Conservation (phyloP, 2,329 filamentous ascomycete genomes). For the Chaetomium sp. region DNA sequence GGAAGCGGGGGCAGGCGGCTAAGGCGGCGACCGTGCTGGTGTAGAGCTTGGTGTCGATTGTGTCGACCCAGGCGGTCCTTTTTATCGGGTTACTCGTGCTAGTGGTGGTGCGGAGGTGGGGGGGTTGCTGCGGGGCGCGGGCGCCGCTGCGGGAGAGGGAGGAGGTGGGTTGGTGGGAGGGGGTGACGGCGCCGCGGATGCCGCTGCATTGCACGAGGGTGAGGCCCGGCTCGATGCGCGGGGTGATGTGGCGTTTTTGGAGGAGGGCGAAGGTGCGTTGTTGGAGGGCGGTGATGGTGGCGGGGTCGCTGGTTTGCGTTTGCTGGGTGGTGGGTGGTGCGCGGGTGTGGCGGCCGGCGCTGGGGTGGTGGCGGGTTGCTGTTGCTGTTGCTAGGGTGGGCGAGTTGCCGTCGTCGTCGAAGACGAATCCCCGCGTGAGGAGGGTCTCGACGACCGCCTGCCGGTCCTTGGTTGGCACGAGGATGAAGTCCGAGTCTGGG, state of each 20-base stretch:
- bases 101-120: background rate
- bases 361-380: background rate
- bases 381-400: constrained; percentile 37
- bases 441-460: constrained; percentile 75
- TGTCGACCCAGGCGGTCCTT: constrained; percentile 55
- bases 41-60: constrained; percentile 65
- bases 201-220: constrained; percentile 83
- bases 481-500: constrained; percentile 82
- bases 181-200: constrained; percentile 44
- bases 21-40: constrained; percentile 64
- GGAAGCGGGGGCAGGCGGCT: constrained; percentile 65
- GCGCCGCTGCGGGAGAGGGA: background rate
- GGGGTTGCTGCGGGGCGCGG: no score
- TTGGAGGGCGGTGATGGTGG: constrained; percentile 78
- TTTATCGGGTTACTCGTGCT: background rate
- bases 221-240: constrained; percentile 68
- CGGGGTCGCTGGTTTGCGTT: constrained; percentile 65
- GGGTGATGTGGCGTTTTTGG: constrained; percentile 73
- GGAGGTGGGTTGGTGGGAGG: background rate
- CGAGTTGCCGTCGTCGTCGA: constrained; percentile 59
- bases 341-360: background rate
- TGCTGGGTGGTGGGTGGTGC: constrained; percentile 16
- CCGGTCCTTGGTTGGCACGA: constrained; percentile 77
- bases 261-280: constrained; percentile 80
- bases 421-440: constrained; percentile 78